Evolutionary conservation across 176 grass and related monocot species (phyloP).

Genomic region (Aegilops speltoides): DNA sequence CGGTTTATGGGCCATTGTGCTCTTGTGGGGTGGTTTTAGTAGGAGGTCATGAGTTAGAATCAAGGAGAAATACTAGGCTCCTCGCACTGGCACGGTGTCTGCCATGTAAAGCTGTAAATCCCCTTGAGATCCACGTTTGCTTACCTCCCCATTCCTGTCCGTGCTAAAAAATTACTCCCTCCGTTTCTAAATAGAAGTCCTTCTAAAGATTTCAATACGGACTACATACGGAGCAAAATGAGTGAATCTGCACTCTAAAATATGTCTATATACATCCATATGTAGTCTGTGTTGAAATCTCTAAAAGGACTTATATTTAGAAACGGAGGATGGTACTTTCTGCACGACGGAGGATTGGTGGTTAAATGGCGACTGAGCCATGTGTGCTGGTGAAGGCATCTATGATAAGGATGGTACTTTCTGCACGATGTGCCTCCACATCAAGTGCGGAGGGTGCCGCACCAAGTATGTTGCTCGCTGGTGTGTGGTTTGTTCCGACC

Average conservation of each 20-base stretch:
- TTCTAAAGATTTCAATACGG: too few relatives aligned
- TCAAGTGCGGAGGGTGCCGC: background rate
- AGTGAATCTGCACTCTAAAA: too few relatives aligned
- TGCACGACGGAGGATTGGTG: too few relatives aligned
- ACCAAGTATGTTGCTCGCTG: background rate
- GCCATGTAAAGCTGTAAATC: background rate
- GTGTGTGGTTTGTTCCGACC: background rate
- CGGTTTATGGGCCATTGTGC: background rate
- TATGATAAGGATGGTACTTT: background rate
- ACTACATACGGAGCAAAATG: too few relatives aligned
- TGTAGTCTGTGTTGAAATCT: too few relatives aligned
- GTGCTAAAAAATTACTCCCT: background rate
- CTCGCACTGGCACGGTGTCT: background rate
- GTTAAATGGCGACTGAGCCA: background rate
- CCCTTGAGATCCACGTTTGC: background rate
- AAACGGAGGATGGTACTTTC: too few relatives aligned
- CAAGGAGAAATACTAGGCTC: background rate
- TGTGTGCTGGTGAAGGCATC: background rate
- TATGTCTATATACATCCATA: too few relatives aligned
- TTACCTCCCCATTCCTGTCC: background rate
- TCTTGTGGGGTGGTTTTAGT: background rate
- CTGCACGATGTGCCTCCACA: background rate
- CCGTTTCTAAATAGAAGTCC: too few relatives aligned
- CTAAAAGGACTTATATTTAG: too few relatives aligned
- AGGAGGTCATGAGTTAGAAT: too few relatives aligned